Conservation (phyloP, 2,329 filamentous ascomycete species). For the Colletotrichum nymphaeae region DNA sequence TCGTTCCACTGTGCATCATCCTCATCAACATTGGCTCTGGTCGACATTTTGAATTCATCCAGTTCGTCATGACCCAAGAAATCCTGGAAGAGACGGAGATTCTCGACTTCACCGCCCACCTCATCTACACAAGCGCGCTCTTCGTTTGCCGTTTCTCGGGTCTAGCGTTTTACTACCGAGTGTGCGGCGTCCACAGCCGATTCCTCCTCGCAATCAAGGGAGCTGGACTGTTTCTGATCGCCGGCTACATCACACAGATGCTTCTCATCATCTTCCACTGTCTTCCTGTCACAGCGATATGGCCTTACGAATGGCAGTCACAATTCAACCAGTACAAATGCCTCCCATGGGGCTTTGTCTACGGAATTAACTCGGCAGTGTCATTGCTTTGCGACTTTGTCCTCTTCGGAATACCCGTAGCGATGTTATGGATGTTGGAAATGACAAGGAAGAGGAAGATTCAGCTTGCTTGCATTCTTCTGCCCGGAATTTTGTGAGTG, state of each 20-base stretch:
- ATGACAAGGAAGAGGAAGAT: conserved; percentile 57
- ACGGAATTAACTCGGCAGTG: conserved; percentile 60
- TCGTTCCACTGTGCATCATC: conserved; percentile 54
- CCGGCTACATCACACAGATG: conserved; percentile 59
- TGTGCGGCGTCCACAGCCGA: conserved; percentile 51
- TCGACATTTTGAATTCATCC: conserved; percentile 56
- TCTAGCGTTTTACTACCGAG: conserved; percentile 61
- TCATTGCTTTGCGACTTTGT: conserved; percentile 62
- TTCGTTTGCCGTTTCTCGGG: conserved; percentile 63
- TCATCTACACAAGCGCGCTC: conserved; percentile 62
- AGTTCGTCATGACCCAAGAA: conserved; percentile 56
- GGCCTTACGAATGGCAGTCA: conserved; percentile 62
- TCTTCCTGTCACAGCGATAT: conserved; percentile 59
- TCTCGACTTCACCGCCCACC: conserved; percentile 61
- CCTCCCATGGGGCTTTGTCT: conserved; percentile 62
- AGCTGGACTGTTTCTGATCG: conserved; percentile 50
- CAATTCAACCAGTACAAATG: conserved; percentile 54
- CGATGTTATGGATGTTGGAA: conserved; percentile 58
- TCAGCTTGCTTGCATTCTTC: conserved; percentile 57
- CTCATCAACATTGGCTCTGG: conserved; percentile 61
- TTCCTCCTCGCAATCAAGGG: conserved; percentile 50
- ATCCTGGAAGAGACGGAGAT: conserved; percentile 56
- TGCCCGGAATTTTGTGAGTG: conserved; percentile 60
- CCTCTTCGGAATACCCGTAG: conserved; percentile 61
- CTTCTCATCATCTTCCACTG: conserved; percentile 64